Percentiles rank a stretch among this genome's conserved stretches.
phyloP scores from a whole-genome alignment of 2,329 filamentous ascomycete species.

The Aspergillus tamarii region DNA sequence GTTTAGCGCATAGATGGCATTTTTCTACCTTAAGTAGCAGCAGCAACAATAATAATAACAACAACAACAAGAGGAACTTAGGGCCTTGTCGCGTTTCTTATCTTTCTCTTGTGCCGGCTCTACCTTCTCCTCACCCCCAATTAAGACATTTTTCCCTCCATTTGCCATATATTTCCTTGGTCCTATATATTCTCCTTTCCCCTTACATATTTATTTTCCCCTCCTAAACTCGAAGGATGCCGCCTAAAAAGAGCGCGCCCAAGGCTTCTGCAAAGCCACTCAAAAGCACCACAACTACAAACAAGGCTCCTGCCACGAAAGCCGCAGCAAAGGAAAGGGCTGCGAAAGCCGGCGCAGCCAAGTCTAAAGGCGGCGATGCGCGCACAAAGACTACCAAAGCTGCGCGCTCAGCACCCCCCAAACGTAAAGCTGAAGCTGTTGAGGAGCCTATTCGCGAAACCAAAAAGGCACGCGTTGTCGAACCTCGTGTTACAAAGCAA shows the following conservation, averaged over 20 bases:
- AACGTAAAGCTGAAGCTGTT: conserved; percentile 38
- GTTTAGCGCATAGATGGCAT: conserved; percentile 3
- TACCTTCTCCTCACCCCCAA: background rate
- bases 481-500: conserved; percentile 33
- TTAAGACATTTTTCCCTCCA: background rate
- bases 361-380: conserved; percentile 21
- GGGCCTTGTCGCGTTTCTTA: background rate
- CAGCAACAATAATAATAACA: background rate
- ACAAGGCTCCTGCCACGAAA: conserved; percentile 28
- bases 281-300: conserved; percentile 24
- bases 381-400: conserved; percentile 16
- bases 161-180: conserved; percentile 12
- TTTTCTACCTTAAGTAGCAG: background rate
- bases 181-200: conserved; percentile 1
- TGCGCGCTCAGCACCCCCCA: conserved; percentile 23
- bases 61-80: conserved; percentile 10
- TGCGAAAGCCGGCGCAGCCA: conserved; percentile 25
- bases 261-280: conserved; percentile 24
- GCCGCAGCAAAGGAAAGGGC: conserved; percentile 24
- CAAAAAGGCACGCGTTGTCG: conserved; percentile 35
- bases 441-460: conserved; percentile 31
- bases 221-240: conserved; percentile 23
- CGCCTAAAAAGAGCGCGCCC: conserved; percentile 33
- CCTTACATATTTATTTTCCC: conserved; percentile 8
- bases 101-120: background rate